phyloP scores from a whole-genome alignment of 164 flowering plant genomes.

The Sextonia rubra region DNA sequence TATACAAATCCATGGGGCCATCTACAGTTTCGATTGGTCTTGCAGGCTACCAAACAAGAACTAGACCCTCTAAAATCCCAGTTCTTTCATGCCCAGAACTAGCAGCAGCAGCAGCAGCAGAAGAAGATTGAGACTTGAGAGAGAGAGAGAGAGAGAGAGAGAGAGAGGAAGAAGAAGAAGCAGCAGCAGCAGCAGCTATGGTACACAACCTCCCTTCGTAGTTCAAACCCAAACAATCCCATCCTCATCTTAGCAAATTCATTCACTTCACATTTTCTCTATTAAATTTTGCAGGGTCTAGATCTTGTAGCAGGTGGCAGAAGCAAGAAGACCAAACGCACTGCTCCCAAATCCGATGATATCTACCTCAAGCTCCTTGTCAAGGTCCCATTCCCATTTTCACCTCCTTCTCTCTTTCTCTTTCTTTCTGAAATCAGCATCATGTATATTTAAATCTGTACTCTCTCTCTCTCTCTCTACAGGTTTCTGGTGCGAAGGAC shows the following conservation, averaged over 20 bases:
- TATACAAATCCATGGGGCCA: too few species aligned
- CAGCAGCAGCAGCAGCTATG: neutral
- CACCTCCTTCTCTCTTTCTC: neutral
- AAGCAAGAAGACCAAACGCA: slow-evolving; percentile 14
- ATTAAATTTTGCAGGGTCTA: slow-evolving; percentile 6
- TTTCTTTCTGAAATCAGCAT: neutral
- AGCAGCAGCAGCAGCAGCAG: too few species aligned
- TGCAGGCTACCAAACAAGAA: too few species aligned
- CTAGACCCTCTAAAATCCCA: too few species aligned
- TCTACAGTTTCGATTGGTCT: too few species aligned
- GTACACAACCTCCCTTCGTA: neutral
- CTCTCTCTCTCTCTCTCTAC: slow-evolving; percentile 21
- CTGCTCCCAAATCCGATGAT: slow-evolving; percentile 14
- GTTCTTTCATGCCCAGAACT: too few species aligned
- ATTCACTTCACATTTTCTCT: neutral
- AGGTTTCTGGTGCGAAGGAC: slow-evolving; percentile 59
- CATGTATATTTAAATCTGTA: neutral
- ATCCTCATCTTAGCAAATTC: too few species aligned
- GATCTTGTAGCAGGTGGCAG: slow-evolving; percentile 33
- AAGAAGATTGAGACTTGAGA: neutral
- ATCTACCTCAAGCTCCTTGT: slow-evolving; percentile 14
- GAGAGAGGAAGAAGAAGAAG: too few species aligned
- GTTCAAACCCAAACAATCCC: neutral
- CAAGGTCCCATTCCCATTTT: slow-evolving; percentile 5
- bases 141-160: neutral